A percentile compares a stretch with the other conserved stretches of the same genome.
These are phyloP conservation scores for Apiospora aurea DNA, from an alignment of 2,329 filamentous ascomycete species.

Conservation along the genomic window DNA sequence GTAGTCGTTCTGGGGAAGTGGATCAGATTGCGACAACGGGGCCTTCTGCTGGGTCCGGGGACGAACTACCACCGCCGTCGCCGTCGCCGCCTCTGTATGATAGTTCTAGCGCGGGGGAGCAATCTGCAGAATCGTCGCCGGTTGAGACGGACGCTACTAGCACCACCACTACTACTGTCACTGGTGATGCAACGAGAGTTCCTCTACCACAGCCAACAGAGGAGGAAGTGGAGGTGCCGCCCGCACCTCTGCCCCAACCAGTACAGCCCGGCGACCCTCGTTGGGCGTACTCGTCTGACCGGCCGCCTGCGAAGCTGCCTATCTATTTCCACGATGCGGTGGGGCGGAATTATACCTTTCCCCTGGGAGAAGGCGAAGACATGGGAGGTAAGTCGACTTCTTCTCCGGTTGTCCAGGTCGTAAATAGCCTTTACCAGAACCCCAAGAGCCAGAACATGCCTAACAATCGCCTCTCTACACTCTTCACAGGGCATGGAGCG, in stretches of 20 bases:
- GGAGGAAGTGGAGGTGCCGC: slow-evolving; percentile 25
- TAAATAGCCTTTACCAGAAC: neutral
- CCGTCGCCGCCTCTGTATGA: neutral
- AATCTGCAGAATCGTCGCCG: neutral
- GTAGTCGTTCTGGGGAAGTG: neutral
- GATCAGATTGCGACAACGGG: neutral
- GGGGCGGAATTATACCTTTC: slow-evolving; percentile 70
- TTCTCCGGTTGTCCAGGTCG: neutral
- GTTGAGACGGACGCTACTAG: neutral
- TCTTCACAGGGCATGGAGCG: slow-evolving; percentile 61
- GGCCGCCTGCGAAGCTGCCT: slow-evolving; percentile 50
- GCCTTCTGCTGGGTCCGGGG: neutral
- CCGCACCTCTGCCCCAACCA: slow-evolving; percentile 26
- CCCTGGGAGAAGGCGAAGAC: slow-evolving; percentile 70
- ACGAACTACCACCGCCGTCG: slow-evolving; percentile 4
- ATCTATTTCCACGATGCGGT: slow-evolving; percentile 73
- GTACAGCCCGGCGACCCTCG: slow-evolving; percentile 32
- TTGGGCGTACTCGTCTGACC: slow-evolving; percentile 37
- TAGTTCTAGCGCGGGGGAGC: neutral
- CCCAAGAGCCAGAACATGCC: neutral
- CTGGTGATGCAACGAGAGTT: neutral
- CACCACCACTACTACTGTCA: neutral
- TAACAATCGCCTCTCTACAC: neutral
- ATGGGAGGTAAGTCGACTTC: slow-evolving; percentile 57
- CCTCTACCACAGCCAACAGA: neutral